phyloP scores from a whole-genome alignment of 805 yeast genomes.

The Yarrowia phangngaensis region DNA sequence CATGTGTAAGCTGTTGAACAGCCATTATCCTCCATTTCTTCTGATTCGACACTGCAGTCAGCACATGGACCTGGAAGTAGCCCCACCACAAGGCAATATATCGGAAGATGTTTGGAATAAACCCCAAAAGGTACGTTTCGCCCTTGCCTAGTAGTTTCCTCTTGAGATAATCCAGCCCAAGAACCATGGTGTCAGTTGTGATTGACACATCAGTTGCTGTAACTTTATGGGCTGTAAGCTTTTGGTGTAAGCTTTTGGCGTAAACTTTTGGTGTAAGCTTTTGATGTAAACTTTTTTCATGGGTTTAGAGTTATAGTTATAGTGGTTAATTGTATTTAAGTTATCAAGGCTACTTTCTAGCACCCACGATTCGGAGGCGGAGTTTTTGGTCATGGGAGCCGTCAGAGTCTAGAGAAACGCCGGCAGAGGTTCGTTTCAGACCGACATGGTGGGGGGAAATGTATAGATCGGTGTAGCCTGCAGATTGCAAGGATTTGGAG shows the following conservation, averaged over 20 bases:
- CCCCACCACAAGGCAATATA: conserved; percentile 8
- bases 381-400: conserved; percentile 8
- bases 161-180: conserved; percentile 18
- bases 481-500: conserved; percentile 1
- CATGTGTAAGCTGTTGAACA: conserved; percentile 2
- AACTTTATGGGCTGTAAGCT: too few species aligned
- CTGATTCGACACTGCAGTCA: conserved; percentile 16
- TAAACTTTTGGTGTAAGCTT: too few species aligned
- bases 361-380: conserved; percentile 15
- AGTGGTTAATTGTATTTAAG: too few species aligned
- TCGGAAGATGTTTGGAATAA: conserved; percentile 19
- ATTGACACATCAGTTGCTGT: too few species aligned
- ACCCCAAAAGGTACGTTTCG: conserved; percentile 11
- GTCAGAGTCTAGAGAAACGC: conserved; percentile 2
- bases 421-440: conserved; percentile 10
- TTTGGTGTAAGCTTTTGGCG: too few species aligned
- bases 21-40: conserved; percentile 20
- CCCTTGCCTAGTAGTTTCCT: conserved; percentile 14
- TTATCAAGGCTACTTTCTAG: conserved; percentile 10
- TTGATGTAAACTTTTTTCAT: too few species aligned
- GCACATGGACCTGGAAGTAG: conserved; percentile 21
- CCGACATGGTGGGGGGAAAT: conserved; percentile 11
- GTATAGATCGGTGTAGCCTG: conserved; percentile 9
- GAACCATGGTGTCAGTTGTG: conserved; percentile 12
- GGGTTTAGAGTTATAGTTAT: too few species aligned